Percentiles rank a stretch among this genome's conserved stretches.
phyloP scores from a whole-genome alignment of 441 rosid genomes.

The Corymbia calophylla region DNA sequence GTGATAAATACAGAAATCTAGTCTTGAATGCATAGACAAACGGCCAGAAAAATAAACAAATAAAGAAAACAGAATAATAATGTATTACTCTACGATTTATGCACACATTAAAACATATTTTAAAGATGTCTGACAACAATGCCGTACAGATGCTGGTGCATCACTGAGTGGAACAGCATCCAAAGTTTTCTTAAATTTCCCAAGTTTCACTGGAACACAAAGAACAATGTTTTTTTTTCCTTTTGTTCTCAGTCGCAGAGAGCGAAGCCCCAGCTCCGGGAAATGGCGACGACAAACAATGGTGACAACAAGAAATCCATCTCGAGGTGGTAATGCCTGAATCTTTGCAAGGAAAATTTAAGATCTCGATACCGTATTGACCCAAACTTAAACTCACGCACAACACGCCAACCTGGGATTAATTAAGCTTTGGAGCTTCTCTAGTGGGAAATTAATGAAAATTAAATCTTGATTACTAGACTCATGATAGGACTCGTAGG shows the following conservation, averaged over 20 bases:
- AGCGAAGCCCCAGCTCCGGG: constrained; percentile 10
- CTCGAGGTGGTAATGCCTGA: constrained; percentile 6
- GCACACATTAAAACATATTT: not conserved
- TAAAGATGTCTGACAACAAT: constrained; percentile 15
- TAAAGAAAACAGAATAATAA: not conserved
- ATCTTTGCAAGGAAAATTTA: not conserved
- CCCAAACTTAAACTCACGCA: constrained; percentile 1
- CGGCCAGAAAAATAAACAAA: not conserved
- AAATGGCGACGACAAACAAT: constrained; percentile 7
- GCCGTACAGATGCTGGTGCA: constrained; percentile 31
- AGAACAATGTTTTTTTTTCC: not conserved
- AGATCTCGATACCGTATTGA: not conserved
- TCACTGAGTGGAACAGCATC: constrained; percentile 56
- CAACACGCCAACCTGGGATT: not conserved
- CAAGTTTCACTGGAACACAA: not conserved
- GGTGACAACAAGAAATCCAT: constrained; percentile 4
- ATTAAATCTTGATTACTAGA: not conserved
- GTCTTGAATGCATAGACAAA: not conserved
- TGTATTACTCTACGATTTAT: not conserved
- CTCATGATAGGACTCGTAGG: constrained; percentile 21
- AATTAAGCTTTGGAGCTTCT: constrained; percentile 2
- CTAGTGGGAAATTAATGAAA: not conserved
- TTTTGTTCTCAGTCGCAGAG: not conserved
- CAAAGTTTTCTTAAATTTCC: constrained; percentile 24
- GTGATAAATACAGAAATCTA: not conserved